A percentile compares a stretch with the other conserved stretches of the same genome.
Evolutionary conservation across 148 eudicot genomes (phyloP).

Genomic region (Hydrangea macrophylla): DNA sequence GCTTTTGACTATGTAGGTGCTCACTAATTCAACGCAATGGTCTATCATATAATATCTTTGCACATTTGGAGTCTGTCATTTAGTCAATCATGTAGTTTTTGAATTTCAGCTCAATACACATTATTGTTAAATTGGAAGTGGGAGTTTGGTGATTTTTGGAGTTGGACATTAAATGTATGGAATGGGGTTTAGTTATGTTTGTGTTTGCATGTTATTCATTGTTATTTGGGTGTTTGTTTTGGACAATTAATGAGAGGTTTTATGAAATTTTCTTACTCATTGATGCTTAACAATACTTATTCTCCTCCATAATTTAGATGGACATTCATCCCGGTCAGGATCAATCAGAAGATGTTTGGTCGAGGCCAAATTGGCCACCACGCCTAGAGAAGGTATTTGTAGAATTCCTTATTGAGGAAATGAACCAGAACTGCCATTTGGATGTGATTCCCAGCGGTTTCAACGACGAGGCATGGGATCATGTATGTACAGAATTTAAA

Average conservation of each 20-base stretch:
- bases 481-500: constrained; percentile 15
- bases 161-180: too few species aligned
- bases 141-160: too few species aligned
- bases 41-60: too few species aligned
- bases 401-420: constrained; percentile 21
- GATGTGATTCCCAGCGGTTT: constrained; percentile 19
- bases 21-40: too few species aligned
- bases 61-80: too few species aligned
- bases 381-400: constrained; percentile 21
- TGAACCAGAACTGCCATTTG: constrained; percentile 11
- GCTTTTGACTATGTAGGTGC: too few species aligned
- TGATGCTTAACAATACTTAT: neutral
- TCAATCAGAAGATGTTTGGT: constrained; percentile 14
- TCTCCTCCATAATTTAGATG: constrained; percentile 5
- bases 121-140: too few species aligned
- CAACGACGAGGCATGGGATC: constrained; percentile 18
- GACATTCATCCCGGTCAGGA: constrained; percentile 2
- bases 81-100: too few species aligned
- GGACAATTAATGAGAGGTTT: neutral
- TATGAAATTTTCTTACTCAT: neutral
- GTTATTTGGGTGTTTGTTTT: too few species aligned
- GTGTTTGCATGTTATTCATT: too few species aligned
- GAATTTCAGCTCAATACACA: too few species aligned
- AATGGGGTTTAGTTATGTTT: too few species aligned
- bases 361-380: constrained; percentile 23